Evolutionary conservation across 306 rosid species (phyloP).

Genomic region (Prunus persica): Prunus_persica_NCBIv2 NC_034010.1:28760501-28761000

Average conservation of each 20-base stretch:
- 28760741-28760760: constrained; percentile 84
- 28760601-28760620: constrained; percentile 31
- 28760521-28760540: constrained; percentile 29
- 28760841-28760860: constrained; percentile 25
- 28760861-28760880: constrained; percentile 33
- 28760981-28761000: constrained; percentile 54
- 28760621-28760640: constrained; percentile 63
- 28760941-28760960: constrained; percentile 41
- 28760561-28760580: constrained; percentile 12
- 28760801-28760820: constrained; percentile 30
- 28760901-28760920: constrained; percentile 23
- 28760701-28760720: not conserved
- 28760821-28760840: constrained; percentile 30
- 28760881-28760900: constrained; percentile 32
- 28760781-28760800: constrained; percentile 41
- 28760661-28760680: not conserved
- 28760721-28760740: constrained; percentile 14
- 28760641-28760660: constrained; percentile 42
- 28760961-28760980: constrained; percentile 45
- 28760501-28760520: constrained; percentile 23
- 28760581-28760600: constrained; percentile 25
- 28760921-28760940: constrained; percentile 31
- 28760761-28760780: constrained; percentile 49
- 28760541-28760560: constrained; percentile 31
- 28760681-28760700: not conserved